A percentile compares a stretch with the other conserved stretches of the same genome.
Conservation (phyloP, 2,329 filamentous ascomycete genomes). For the Xylariaceae sp. region DNA sequence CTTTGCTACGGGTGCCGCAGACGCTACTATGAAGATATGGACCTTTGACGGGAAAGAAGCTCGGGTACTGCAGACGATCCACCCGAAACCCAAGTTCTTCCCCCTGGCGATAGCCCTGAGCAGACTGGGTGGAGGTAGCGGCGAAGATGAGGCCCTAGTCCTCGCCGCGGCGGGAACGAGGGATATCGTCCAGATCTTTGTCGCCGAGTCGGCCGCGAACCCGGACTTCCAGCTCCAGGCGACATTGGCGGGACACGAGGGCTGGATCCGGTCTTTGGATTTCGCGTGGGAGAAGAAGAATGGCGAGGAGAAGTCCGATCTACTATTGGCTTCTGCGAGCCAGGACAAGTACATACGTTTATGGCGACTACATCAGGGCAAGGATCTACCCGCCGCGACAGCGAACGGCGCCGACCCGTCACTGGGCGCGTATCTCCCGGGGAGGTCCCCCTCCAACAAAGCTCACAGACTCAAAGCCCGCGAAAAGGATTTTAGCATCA, state of each 20-base stretch:
- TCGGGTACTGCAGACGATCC: constrained; percentile 62
- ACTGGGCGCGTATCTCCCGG: constrained; percentile 54
- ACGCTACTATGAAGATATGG: constrained; percentile 71
- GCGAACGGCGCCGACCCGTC: constrained; percentile 50
- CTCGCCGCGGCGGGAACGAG: constrained; percentile 84
- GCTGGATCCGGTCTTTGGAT: constrained; percentile 83
- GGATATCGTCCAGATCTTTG: constrained; percentile 74
- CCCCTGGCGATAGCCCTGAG: constrained; percentile 70
- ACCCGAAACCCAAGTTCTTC: constrained; percentile 71
- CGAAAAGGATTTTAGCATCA: constrained; percentile 66
- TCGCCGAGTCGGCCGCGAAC: constrained; percentile 42
- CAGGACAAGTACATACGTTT: constrained; percentile 96
- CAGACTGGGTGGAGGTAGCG: constrained; percentile 48
- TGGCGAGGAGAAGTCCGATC: constrained; percentile 50
- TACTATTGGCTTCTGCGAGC: constrained; percentile 85
- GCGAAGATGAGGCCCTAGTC: constrained; percentile 50
- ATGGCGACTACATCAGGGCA: constrained; percentile 76
- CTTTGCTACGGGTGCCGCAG: constrained; percentile 73
- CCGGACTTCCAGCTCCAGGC: constrained; percentile 64
- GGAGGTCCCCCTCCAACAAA: constrained; percentile 81
- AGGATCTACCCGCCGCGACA: constrained; percentile 53
- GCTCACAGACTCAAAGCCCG: constrained; percentile 66
- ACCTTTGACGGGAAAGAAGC: constrained; percentile 46
- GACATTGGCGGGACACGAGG: constrained; percentile 82
- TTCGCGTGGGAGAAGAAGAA: constrained; percentile 58